These are phyloP conservation scores for Termitomyces sp. DNA, from an alignment of 768 basidiomycete species.

Conservation along the genomic window DNA sequence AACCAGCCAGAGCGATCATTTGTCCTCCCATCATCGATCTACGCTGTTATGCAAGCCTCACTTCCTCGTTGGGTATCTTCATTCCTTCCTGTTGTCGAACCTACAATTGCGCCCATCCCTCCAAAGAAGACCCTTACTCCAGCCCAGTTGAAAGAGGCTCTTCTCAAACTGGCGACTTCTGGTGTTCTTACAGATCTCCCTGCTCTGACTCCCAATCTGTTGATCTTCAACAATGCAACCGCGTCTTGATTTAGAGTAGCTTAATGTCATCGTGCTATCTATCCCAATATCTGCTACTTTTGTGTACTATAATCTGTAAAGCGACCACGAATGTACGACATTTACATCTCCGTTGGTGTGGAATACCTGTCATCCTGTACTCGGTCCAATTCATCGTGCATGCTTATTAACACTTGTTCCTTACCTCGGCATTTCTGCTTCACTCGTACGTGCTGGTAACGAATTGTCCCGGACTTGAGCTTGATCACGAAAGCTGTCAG, in stretches of 20 bases:
- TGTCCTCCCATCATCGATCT: slow-evolving; percentile 38
- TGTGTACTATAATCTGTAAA: slow-evolving; percentile 7
- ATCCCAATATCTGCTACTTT: not conserved
- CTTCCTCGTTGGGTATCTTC: slow-evolving; percentile 55
- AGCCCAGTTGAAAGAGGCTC: slow-evolving; percentile 67
- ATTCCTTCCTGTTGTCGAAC: slow-evolving; percentile 51
- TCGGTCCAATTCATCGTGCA: no score
- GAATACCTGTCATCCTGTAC: no score
- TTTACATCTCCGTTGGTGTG: not conserved
- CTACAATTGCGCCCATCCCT: slow-evolving; percentile 38
- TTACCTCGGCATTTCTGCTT: no score
- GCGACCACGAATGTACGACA: not conserved
- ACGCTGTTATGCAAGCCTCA: slow-evolving; percentile 47
- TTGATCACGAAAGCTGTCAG: no score
- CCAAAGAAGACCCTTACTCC: slow-evolving; percentile 47
- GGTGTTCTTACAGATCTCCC: slow-evolving; percentile 48
- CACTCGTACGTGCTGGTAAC: no score
- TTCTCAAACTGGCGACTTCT: slow-evolving; percentile 55
- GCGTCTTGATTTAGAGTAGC: slow-evolving; percentile 7
- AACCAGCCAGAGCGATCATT: slow-evolving; percentile 26
- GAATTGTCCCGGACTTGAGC: no score
- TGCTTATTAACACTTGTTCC: no score
- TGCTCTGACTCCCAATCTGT: slow-evolving; percentile 55
- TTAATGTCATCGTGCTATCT: slow-evolving; percentile 7
- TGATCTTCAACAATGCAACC: slow-evolving; percentile 82